Conservation (phyloP, 345 rosid genomes). For the Euphorbia lathyris region DNA sequence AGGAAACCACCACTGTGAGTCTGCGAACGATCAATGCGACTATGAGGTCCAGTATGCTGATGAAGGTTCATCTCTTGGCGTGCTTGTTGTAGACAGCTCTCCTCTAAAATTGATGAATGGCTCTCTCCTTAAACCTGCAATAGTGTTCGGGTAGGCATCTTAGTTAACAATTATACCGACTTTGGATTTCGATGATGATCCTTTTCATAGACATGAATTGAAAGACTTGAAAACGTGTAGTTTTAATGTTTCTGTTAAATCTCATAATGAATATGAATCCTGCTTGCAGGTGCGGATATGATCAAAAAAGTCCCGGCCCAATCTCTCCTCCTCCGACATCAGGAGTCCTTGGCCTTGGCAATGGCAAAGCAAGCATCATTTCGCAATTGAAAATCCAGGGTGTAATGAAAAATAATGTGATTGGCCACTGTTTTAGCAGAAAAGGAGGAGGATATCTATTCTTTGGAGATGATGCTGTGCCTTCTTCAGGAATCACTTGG, state of each 20-base stretch:
- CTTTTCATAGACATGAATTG: too few relatives aligned
- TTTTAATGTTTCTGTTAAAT: too few relatives aligned
- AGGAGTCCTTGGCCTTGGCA: constrained; percentile 85
- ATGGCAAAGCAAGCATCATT: constrained; percentile 61
- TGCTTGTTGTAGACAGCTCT: constrained; percentile 58
- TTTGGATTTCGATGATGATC: not conserved
- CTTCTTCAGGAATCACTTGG: constrained; percentile 64
- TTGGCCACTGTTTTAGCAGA: constrained; percentile 80
- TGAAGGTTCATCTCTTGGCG: constrained; percentile 73
- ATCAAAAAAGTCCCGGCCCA: constrained; percentile 48
- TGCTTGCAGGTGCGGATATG: constrained; percentile 69
- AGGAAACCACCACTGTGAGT: constrained; percentile 36
- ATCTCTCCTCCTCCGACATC: constrained; percentile 57
- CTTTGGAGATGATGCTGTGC: constrained; percentile 65
- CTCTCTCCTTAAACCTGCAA: constrained; percentile 35
- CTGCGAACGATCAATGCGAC: constrained; percentile 70
- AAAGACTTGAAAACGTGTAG: too few relatives aligned
- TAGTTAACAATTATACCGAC: not conserved
- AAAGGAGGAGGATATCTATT: constrained; percentile 77
- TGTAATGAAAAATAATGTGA: constrained; percentile 48
- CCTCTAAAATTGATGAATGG: constrained; percentile 54
- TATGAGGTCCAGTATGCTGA: constrained; percentile 75
- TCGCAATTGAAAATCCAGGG: constrained; percentile 52
- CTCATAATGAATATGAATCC: not conserved
- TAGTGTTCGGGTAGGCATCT: constrained; percentile 76